Evolutionary conservation across 2,329 filamentous ascomycete genomes (phyloP).

Genomic region (Clonostachys solani): DNA sequence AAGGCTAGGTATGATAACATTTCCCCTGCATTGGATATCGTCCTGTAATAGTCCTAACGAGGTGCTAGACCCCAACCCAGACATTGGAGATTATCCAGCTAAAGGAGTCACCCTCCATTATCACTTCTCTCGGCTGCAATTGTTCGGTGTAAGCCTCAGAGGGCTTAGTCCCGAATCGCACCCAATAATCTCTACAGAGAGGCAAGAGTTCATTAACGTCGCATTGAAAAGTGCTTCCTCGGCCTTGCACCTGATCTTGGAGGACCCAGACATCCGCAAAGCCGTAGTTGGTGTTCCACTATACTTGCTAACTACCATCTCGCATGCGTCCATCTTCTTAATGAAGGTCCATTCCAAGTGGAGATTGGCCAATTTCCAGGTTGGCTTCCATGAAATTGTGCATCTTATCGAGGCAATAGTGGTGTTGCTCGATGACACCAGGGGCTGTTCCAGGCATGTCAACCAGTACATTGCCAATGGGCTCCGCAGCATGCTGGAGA

Average conservation of each 20-base stretch:
- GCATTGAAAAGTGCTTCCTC: slow-evolving; percentile 28
- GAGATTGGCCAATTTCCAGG: slow-evolving; percentile 17
- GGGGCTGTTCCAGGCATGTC: slow-evolving; percentile 17
- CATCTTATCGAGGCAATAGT: slow-evolving; percentile 16
- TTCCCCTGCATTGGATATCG: slow-evolving; percentile 15
- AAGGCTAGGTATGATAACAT: slow-evolving; percentile 17
- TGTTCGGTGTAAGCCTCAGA: slow-evolving; percentile 42
- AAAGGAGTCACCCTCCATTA: slow-evolving; percentile 44
- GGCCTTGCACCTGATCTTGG: slow-evolving; percentile 18
- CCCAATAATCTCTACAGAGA: slow-evolving; percentile 33
- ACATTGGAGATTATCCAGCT: slow-evolving; percentile 25
- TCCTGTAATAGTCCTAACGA: slow-evolving; percentile 27
- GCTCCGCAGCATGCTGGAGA: slow-evolving; percentile 19
- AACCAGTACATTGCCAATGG: slow-evolving; percentile 20
- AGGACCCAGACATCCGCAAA: slow-evolving; percentile 20
- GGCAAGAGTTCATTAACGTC: slow-evolving; percentile 36
- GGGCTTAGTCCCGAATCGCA: slow-evolving; percentile 18
- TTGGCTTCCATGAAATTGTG: slow-evolving; percentile 22
- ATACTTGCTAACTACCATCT: slow-evolving; percentile 22
- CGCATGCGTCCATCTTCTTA: slow-evolving; percentile 22
- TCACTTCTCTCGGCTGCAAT: slow-evolving; percentile 34
- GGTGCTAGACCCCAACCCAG: slow-evolving; percentile 28
- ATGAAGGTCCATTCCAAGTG: slow-evolving; percentile 24
- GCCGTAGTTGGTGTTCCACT: slow-evolving; percentile 22
- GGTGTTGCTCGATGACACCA: slow-evolving; percentile 13